A percentile compares a stretch with the other conserved stretches of the same genome.
phyloP scores from a whole-genome alignment of 2,329 filamentous ascomycete genomes.

The Endoconidiophora polonica region DNA sequence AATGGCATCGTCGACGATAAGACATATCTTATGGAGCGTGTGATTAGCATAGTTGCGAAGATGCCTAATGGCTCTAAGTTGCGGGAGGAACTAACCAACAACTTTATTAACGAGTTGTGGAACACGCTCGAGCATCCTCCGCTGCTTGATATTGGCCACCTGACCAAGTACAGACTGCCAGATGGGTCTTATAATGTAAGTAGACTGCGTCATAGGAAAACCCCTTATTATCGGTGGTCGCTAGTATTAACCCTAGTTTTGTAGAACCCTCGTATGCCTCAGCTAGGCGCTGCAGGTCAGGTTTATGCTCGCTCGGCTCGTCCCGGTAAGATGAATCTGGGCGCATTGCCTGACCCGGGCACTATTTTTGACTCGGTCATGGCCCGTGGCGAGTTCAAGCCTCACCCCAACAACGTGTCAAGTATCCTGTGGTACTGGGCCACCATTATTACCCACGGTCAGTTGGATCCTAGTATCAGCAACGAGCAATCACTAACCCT shows the following conservation, averaged over 20 bases:
- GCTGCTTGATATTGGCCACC: conserved; percentile 43
- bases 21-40: conserved; percentile 59
- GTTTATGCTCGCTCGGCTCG: conserved; percentile 49
- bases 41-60: conserved; percentile 52
- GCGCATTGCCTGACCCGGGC: conserved; percentile 49
- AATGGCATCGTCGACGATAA: conserved; percentile 52
- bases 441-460: conserved; percentile 55
- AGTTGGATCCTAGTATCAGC: conserved; percentile 11
- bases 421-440: conserved; percentile 59
- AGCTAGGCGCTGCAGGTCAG: conserved; percentile 49
- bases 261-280: conserved; percentile 47
- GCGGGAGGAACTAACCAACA: conserved; percentile 45
- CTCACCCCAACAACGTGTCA: conserved; percentile 56
- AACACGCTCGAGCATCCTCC: conserved; percentile 56
- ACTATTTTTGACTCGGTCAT: conserved; percentile 47
- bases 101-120: conserved; percentile 55
- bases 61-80: conserved; percentile 46
- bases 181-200: conserved; percentile 53
- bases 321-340: conserved; percentile 40
- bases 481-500: neutral
- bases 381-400: conserved; percentile 31
- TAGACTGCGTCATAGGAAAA: neutral
- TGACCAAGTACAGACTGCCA: conserved; percentile 48
- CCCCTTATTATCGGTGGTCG: neutral
- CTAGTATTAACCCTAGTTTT: neutral